Conservation (phyloP, 2,329 filamentous ascomycete species). For the Fusarium buxicola region DNA sequence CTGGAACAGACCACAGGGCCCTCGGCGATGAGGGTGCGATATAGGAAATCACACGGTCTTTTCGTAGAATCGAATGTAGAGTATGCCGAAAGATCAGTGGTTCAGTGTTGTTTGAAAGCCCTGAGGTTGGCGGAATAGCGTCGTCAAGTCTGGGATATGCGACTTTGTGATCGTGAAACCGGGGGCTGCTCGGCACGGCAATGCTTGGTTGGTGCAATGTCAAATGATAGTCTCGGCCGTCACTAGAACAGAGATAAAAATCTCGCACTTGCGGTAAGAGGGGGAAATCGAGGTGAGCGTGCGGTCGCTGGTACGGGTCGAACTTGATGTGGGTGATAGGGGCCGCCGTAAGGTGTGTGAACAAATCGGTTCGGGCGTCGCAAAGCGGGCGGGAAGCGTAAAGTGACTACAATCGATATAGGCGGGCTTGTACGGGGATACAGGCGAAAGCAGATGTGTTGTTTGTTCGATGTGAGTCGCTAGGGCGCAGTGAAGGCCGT, state of each 20-base stretch:
- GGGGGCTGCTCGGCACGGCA: slow-evolving; percentile 7
- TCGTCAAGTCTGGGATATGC: background rate
- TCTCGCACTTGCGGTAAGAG: background rate
- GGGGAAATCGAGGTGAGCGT: background rate
- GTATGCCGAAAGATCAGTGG: background rate
- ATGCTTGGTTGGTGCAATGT: background rate
- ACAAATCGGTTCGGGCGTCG: slow-evolving; percentile 29
- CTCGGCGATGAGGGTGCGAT: slow-evolving; percentile 37
- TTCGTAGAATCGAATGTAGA: background rate
- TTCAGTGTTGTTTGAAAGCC: slow-evolving; percentile 2
- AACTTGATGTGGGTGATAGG: slow-evolving; percentile 21
- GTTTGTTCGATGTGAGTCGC: background rate
- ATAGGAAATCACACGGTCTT: slow-evolving; percentile 23
- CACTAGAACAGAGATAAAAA: background rate
- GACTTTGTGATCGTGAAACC: slow-evolving; percentile 8
- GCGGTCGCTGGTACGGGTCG: background rate
- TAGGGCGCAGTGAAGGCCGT: background rate
- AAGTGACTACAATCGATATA: slow-evolving; percentile 7
- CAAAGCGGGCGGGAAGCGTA: slow-evolving; percentile 26
- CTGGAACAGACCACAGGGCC: slow-evolving; percentile 48
- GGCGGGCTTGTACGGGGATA: background rate
- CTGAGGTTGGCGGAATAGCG: background rate
- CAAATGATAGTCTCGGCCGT: background rate
- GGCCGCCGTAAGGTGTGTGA: slow-evolving; percentile 15
- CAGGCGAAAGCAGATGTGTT: slow-evolving; percentile 1